Evolutionary conservation across 2,329 filamentous ascomycete genomes (phyloP).

Genomic region (Paecilomyces niveus): DNA sequence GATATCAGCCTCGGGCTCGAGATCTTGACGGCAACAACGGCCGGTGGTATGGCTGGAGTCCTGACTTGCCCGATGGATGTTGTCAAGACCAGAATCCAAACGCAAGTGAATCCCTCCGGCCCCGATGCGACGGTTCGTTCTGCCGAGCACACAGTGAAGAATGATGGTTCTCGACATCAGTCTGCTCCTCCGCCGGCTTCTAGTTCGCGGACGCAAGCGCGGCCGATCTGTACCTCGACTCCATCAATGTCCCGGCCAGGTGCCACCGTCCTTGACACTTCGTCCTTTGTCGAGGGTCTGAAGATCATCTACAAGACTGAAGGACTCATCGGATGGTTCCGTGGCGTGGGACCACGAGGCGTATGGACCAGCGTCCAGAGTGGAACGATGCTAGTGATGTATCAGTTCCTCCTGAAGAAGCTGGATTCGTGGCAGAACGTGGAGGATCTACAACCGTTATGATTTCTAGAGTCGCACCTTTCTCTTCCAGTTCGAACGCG

Average conservation of each 20-base stretch:
- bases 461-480: background rate
- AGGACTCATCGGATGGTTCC: constrained; percentile 83
- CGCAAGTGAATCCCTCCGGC: constrained; percentile 63
- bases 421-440: constrained; percentile 52
- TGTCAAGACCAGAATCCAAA: constrained; percentile 94
- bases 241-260: constrained; percentile 78
- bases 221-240: constrained; percentile 81
- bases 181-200: constrained; percentile 16
- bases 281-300: constrained; percentile 77
- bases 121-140: constrained; percentile 11
- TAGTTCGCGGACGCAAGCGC: constrained; percentile 47
- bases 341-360: constrained; percentile 83
- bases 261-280: constrained; percentile 75
- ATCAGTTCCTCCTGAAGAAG: constrained; percentile 76
- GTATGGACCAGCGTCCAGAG: constrained; percentile 98
- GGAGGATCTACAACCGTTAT: constrained; percentile 15
- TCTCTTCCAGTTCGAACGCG: background rate
- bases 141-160: constrained; percentile 16
- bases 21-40: constrained; percentile 79
- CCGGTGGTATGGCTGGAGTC: constrained; percentile 86
- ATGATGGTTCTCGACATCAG: constrained; percentile 23
- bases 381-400: constrained; percentile 92
- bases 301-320: constrained; percentile 85
- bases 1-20: constrained; percentile 84
- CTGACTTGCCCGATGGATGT: constrained; percentile 95